Conservation (phyloP, 495 filamentous ascomycete genomes). For the Xylaria nigripes region DNA sequence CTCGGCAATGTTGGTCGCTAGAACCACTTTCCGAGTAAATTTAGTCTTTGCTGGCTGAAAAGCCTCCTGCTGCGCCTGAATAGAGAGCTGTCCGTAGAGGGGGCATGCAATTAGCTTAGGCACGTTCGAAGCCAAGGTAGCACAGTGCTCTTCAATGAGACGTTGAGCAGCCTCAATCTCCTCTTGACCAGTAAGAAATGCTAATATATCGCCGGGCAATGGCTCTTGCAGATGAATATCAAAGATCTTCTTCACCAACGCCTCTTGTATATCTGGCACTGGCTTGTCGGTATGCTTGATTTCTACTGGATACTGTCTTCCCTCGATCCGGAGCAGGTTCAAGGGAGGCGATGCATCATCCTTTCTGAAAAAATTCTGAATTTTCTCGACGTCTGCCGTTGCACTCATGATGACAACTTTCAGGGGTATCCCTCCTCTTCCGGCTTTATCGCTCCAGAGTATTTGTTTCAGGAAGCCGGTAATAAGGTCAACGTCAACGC, state of each 20-base stretch:
- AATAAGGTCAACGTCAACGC: slow-evolving; percentile 88
- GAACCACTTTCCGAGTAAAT: slow-evolving; percentile 76
- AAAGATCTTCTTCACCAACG: slow-evolving; percentile 74
- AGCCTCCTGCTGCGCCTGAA: slow-evolving; percentile 72
- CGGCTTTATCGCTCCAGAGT: slow-evolving; percentile 48
- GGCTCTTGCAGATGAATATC: slow-evolving; percentile 82
- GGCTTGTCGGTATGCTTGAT: slow-evolving; percentile 68
- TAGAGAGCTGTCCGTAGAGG: slow-evolving; percentile 45
- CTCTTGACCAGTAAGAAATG: slow-evolving; percentile 91
- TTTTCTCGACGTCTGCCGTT: slow-evolving; percentile 75
- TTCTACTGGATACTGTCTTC: slow-evolving; percentile 80
- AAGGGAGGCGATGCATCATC: slow-evolving; percentile 14
- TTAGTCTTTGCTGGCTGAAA: slow-evolving; percentile 68
- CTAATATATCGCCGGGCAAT: slow-evolving; percentile 85
- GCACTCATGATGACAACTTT: slow-evolving; percentile 97
- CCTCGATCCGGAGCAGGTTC: slow-evolving; percentile 66
- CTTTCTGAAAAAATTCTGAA: slow-evolving; percentile 63
- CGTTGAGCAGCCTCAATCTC: slow-evolving; percentile 77
- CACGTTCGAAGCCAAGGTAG: slow-evolving; percentile 58
- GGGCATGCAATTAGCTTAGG: slow-evolving; percentile 56
- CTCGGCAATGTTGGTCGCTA: slow-evolving; percentile 96
- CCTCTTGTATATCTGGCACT: slow-evolving; percentile 75
- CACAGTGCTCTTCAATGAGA: slow-evolving; percentile 70
- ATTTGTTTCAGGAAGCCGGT: slow-evolving; percentile 80
- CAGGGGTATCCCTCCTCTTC: slow-evolving; percentile 60